phyloP scores from a whole-genome alignment of 352 stramenopile genomes.

The Pythium monospermum region DNA sequence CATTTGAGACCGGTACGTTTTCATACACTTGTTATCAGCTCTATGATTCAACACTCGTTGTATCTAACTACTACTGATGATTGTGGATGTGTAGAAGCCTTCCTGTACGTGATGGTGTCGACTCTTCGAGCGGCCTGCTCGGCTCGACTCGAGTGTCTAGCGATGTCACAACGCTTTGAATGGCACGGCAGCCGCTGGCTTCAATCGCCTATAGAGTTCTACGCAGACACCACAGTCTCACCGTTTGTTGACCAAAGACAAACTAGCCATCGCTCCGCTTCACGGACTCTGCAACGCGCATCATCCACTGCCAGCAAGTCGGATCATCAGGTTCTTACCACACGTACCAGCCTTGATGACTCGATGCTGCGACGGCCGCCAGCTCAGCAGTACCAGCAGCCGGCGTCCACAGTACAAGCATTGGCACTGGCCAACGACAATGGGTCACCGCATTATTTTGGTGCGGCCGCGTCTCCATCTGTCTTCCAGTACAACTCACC shows the following conservation, averaged over 20 bases:
- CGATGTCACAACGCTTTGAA: slow-evolving; percentile 44
- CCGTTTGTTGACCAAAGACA: too few species aligned
- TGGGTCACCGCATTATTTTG: too few species aligned
- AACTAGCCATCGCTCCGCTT: slow-evolving; percentile 2
- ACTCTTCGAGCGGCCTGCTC: slow-evolving; percentile 47
- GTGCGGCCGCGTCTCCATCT: too few species aligned
- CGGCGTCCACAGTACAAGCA: not conserved
- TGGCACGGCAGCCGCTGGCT: slow-evolving; percentile 61
- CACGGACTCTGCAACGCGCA: not conserved
- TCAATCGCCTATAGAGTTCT: slow-evolving; percentile 46
- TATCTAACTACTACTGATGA: slow-evolving; percentile 1
- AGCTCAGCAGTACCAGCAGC: not conserved
- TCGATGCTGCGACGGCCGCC: slow-evolving; percentile 12
- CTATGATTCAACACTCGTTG: not conserved
- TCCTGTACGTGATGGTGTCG: slow-evolving; percentile 57
- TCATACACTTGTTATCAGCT: not conserved
- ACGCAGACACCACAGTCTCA: slow-evolving; percentile 5
- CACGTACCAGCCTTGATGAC: slow-evolving; percentile 21
- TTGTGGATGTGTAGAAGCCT: slow-evolving; percentile 29
- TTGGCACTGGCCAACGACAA: too few species aligned
- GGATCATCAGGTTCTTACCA: slow-evolving; percentile 4
- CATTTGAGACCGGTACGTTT: slow-evolving; percentile 26
- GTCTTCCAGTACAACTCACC: too few species aligned
- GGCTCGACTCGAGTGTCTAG: slow-evolving; percentile 46
- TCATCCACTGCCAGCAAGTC: slow-evolving; percentile 3